phyloP scores from a whole-genome alignment of 768 basidiomycete species.

The Russula compacta region DNA sequence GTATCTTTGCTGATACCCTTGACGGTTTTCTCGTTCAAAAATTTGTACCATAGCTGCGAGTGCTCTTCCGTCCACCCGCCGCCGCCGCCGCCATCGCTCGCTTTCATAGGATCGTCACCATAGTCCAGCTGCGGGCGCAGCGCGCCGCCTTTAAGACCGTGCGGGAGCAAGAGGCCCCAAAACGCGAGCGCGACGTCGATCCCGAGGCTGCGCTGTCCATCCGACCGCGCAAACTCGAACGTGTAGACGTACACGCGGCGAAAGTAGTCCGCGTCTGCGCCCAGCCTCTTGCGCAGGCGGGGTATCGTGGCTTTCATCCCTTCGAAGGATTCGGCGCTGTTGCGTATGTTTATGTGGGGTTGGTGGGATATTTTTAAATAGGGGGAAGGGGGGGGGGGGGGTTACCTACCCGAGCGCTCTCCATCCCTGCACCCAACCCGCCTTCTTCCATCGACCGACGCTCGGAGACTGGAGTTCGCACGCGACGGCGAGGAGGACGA shows the following conservation, averaged over 20 bases:
- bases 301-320: slow-evolving; percentile 50
- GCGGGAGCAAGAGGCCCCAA: slow-evolving; percentile 69
- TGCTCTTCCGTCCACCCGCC: slow-evolving; percentile 58
- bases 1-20: slow-evolving; percentile 85
- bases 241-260: slow-evolving; percentile 69
- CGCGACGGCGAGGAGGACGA: slow-evolving; percentile 73
- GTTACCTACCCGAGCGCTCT: slow-evolving; percentile 52
- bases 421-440: slow-evolving; percentile 80
- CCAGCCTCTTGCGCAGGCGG: slow-evolving; percentile 49
- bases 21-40: slow-evolving; percentile 49
- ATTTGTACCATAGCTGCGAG: slow-evolving; percentile 73
- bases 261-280: slow-evolving; percentile 61
- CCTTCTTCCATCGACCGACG: slow-evolving; percentile 61
- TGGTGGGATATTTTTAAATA: no score
- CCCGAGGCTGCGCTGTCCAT: slow-evolving; percentile 71
- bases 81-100: neutral
- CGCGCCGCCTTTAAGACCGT: slow-evolving; percentile 60
- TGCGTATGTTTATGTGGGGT: no score
- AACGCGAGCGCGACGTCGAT: slow-evolving; percentile 67
- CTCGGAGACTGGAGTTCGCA: slow-evolving; percentile 69
- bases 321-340: slow-evolving; percentile 56
- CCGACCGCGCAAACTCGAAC: slow-evolving; percentile 67
- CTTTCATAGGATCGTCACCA: slow-evolving; percentile 31
- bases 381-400: neutral
- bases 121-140: slow-evolving; percentile 35